These are phyloP conservation scores for Groenewaldozyma auringiensis DNA, from an alignment of 1,139 yeast species.

Conservation along the genomic window DNA sequence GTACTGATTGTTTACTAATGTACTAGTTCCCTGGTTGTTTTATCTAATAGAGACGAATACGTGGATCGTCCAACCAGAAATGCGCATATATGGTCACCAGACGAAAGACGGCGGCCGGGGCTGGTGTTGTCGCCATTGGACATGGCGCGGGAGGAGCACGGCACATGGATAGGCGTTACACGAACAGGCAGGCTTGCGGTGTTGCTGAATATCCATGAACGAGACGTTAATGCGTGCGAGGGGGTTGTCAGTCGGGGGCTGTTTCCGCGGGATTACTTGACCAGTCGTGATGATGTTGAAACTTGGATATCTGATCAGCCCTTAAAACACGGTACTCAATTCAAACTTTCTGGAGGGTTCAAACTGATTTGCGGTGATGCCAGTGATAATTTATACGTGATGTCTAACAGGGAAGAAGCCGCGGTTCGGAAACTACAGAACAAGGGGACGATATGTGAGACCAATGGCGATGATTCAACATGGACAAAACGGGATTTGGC, in stretches of 20 bases:
- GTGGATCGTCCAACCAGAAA: constrained; percentile 61
- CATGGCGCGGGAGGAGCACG: constrained; percentile 63
- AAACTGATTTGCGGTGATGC: constrained; percentile 60
- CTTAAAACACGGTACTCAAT: constrained; percentile 28
- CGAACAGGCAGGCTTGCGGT: constrained; percentile 59
- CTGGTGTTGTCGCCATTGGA: constrained; percentile 73
- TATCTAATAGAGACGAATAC: constrained; percentile 84
- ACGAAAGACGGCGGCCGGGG: no score
- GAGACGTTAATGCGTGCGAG: constrained; percentile 23
- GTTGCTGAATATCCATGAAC: constrained; percentile 60
- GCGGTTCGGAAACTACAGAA: constrained; percentile 1
- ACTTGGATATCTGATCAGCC: constrained; percentile 21
- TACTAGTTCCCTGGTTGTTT: constrained; percentile 45
- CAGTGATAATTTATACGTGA: constrained; percentile 31
- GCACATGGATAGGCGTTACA: constrained; percentile 87
- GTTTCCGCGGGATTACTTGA: constrained; percentile 53
- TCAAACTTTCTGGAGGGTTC: constrained; percentile 71
- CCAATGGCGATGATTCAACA: constrained; percentile 32
- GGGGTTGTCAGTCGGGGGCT: constrained; percentile 56
- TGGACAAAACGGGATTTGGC: constrained; percentile 71
- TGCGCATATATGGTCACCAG: constrained; percentile 43
- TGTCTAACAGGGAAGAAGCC: constrained; percentile 24
- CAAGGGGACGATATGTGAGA: constrained; percentile 5
- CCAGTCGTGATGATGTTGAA: constrained; percentile 33
- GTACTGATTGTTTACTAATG: neutral